Percentiles rank a stretch among this genome's conserved stretches.
phyloP scores from a whole-genome alignment of 768 basidiomycete species.

The Russula compacta region DNA sequence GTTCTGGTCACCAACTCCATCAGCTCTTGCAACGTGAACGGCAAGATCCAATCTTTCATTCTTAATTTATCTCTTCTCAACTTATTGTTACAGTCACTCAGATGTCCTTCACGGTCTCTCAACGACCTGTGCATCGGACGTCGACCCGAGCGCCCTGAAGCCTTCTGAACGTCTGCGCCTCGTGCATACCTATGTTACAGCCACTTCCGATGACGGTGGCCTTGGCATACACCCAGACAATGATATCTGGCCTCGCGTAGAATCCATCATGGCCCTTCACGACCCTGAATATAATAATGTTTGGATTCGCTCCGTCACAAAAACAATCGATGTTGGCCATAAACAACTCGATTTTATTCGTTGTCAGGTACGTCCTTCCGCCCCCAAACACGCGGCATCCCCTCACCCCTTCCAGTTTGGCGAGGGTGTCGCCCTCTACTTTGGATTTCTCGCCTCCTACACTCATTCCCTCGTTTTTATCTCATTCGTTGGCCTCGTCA shows the following conservation, averaged over 20 bases:
- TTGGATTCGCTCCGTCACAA: slow-evolving; percentile 75
- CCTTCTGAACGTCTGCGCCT: slow-evolving; percentile 78
- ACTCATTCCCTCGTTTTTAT: slow-evolving; percentile 73
- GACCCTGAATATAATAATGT: slow-evolving; percentile 69
- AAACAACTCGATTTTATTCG: slow-evolving; percentile 61
- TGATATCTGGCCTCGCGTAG: slow-evolving; percentile 69
- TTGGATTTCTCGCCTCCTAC: slow-evolving; percentile 80
- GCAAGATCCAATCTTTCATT: slow-evolving; percentile 33
- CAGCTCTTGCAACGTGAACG: slow-evolving; percentile 65
- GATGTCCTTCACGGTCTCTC: slow-evolving; percentile 73
- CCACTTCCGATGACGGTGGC: slow-evolving; percentile 66
- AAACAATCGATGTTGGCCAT: slow-evolving; percentile 29
- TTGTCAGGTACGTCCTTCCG: slow-evolving; percentile 45
- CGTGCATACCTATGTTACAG: slow-evolving; percentile 61
- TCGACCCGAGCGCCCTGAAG: slow-evolving; percentile 40
- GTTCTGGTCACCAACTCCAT: slow-evolving; percentile 50
- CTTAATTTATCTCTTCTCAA: neutral
- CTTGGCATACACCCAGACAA: slow-evolving; percentile 70
- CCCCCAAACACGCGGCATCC: slow-evolving; percentile 7
- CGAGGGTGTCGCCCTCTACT: slow-evolving; percentile 78
- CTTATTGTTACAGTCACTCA: slow-evolving; percentile 40
- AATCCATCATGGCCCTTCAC: slow-evolving; percentile 77
- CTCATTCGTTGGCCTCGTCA: slow-evolving; percentile 55
- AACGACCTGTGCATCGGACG: slow-evolving; percentile 39
- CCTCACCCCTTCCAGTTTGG: slow-evolving; percentile 47